Percentiles rank a stretch among this genome's conserved stretches.
phyloP scores from a whole-genome alignment of 208 protist species.

The Leishmania braziliensis region DNA sequence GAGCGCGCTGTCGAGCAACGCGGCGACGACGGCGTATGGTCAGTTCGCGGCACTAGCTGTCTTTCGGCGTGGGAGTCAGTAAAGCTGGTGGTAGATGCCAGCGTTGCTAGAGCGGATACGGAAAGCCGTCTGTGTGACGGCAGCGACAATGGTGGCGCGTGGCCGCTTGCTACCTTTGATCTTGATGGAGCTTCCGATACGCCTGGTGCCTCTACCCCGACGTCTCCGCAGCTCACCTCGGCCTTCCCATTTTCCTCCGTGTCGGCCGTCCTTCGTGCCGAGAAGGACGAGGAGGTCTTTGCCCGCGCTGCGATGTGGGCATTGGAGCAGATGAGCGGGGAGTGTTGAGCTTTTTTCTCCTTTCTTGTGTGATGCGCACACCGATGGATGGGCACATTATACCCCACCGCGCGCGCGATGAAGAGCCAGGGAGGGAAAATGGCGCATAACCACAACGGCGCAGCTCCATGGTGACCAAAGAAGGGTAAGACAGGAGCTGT shows the following conservation, averaged over 20 bases:
- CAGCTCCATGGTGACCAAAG: not conserved
- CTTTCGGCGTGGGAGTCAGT: not conserved
- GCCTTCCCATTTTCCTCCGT: not conserved
- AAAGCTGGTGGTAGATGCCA: not conserved
- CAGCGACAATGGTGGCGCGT: not conserved
- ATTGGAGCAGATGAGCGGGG: not conserved
- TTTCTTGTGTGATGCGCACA: not conserved
- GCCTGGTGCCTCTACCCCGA: too few species aligned
- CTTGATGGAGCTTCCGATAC: not conserved
- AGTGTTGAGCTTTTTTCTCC: not conserved
- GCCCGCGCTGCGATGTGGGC: slow-evolving; percentile 9
- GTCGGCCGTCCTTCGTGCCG: not conserved
- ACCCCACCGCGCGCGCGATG: not conserved
- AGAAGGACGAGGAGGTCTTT: slow-evolving; percentile 14
- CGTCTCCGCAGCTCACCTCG: not conserved
- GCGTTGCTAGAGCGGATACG: not conserved
- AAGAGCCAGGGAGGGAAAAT: not conserved
- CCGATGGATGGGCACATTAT: not conserved
- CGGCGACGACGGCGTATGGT: slow-evolving; percentile 10
- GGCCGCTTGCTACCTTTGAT: not conserved
- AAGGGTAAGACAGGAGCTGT: not conserved
- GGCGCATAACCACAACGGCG: not conserved
- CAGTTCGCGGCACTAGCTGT: not conserved
- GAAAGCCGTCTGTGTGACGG: not conserved
- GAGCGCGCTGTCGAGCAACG: slow-evolving; percentile 17